phyloP scores from a whole-genome alignment of 2,329 filamentous ascomycete genomes.

The Colletotrichum noveboracense region DNA sequence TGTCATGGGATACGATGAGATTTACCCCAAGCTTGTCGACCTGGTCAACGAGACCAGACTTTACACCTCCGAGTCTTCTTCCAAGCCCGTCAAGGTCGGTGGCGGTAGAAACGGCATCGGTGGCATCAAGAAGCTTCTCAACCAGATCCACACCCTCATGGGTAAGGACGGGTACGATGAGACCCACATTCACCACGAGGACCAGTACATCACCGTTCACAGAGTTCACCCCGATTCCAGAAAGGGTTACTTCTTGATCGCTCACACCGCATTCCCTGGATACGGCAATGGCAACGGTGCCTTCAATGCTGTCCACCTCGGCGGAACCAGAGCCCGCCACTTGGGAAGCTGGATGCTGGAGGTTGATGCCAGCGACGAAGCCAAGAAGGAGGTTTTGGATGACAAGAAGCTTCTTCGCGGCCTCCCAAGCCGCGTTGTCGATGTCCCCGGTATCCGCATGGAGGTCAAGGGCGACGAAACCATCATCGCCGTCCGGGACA shows the following conservation, averaged over 20 bases:
- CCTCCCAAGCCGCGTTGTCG: slow-evolving; percentile 81
- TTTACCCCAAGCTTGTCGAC: slow-evolving; percentile 93
- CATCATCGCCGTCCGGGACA: slow-evolving; percentile 78
- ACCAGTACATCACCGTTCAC: slow-evolving; percentile 95
- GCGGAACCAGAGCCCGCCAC: slow-evolving; percentile 83
- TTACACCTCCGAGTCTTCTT: slow-evolving; percentile 81
- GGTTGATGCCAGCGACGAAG: slow-evolving; percentile 78
- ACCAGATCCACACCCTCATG: slow-evolving; percentile 95
- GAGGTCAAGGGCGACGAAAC: slow-evolving; percentile 77
- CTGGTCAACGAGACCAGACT: slow-evolving; percentile 86
- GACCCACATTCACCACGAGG: slow-evolving; percentile 95
- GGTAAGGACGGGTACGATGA: slow-evolving; percentile 93
- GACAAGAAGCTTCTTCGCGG: slow-evolving; percentile 79
- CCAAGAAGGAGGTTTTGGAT: slow-evolving; percentile 65
- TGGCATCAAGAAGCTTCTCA: slow-evolving; percentile 88
- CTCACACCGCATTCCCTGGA: slow-evolving; percentile 93
- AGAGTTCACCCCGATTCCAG: slow-evolving; percentile 90
- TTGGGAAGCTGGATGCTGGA: slow-evolving; percentile 93
- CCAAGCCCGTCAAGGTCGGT: slow-evolving; percentile 64
- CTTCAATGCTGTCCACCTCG: slow-evolving; percentile 79
- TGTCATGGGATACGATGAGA: slow-evolving; percentile 97
- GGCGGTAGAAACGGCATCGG: slow-evolving; percentile 85
- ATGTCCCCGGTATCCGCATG: slow-evolving; percentile 75
- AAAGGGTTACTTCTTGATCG: slow-evolving; percentile 94
- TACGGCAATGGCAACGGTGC: slow-evolving; percentile 84